phyloP scores from a whole-genome alignment of 2,329 filamentous ascomycete genomes.

The Trichoderma endophyticum region DNA sequence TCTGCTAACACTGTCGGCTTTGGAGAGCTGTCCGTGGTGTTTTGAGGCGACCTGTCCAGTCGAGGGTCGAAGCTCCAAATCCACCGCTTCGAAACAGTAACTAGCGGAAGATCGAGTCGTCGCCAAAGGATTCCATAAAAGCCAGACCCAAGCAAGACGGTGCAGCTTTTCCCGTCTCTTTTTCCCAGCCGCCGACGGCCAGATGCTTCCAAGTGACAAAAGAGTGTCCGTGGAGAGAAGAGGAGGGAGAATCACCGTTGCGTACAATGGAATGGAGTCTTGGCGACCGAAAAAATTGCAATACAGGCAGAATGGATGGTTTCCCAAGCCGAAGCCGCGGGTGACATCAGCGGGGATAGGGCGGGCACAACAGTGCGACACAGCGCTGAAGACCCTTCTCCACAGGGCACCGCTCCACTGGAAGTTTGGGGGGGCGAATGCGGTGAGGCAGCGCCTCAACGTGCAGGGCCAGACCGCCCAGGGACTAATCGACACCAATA shows the following conservation, averaged over 20 bases:
- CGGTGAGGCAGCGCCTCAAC: constrained; percentile 2
- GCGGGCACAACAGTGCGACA: neutral
- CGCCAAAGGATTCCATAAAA: neutral
- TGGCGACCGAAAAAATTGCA: neutral
- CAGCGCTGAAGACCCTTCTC: constrained; percentile 3
- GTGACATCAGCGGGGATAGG: constrained; percentile 15
- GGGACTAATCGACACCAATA: neutral
- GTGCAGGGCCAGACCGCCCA: constrained; percentile 1
- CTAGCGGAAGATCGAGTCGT: neutral
- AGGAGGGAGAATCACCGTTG: neutral
- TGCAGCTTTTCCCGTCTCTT: neutral
- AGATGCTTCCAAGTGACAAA: neutral
- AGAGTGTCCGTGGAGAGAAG: neutral
- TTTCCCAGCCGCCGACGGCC: neutral
- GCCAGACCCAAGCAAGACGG: neutral
- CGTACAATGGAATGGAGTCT: neutral
- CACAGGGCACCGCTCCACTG: constrained; percentile 8
- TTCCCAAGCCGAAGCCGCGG: constrained; percentile 10
- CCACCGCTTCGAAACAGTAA: neutral
- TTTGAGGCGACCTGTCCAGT: neutral
- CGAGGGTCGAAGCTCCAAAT: neutral
- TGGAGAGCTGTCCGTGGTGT: neutral
- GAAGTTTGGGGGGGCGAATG: neutral
- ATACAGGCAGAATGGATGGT: neutral
- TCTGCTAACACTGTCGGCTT: neutral